Percentiles rank a stretch among this genome's conserved stretches.
Conservation (phyloP, 2,329 filamentous ascomycete genomes). For the Cladosporium phlei region DNA sequence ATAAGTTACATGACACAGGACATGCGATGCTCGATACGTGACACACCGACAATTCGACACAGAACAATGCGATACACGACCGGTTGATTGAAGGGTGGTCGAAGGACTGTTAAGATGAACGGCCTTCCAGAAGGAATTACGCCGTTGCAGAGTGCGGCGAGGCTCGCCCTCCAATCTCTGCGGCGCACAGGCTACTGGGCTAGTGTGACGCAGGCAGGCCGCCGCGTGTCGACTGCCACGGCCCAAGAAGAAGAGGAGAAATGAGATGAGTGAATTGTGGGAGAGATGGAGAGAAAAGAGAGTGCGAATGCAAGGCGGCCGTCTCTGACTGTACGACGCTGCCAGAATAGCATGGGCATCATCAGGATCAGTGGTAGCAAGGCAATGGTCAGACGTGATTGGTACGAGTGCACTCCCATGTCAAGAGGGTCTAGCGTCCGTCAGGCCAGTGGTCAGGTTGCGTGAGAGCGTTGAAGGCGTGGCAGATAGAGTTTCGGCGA, state of each 20-base stretch:
- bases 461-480: slow-evolving; percentile 5
- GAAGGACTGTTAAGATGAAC: slow-evolving; percentile 9
- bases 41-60: too few relatives aligned
- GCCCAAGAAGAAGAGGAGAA: neutral
- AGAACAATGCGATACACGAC: too few relatives aligned
- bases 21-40: too few relatives aligned
- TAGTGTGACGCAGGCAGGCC: slow-evolving; percentile 14
- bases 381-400: too few relatives aligned
- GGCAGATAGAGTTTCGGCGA: slow-evolving; percentile 6
- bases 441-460: too few relatives aligned
- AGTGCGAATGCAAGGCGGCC: too few relatives aligned
- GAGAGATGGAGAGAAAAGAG: too few relatives aligned
- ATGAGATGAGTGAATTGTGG: neutral
- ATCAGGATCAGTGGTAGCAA: too few relatives aligned
- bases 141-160: slow-evolving; percentile 11
- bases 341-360: too few relatives aligned
- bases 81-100: neutral
- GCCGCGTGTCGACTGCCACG: slow-evolving; percentile 5
- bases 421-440: slow-evolving; percentile 1
- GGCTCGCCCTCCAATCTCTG: slow-evolving; percentile 10
- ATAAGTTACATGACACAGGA: too few relatives aligned
- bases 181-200: slow-evolving; percentile 3
- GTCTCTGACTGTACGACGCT: too few relatives aligned
- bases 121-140: slow-evolving; percentile 8
- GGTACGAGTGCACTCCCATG: too few relatives aligned